Conservation (phyloP, 2,329 filamentous ascomycete species). For the Exophiala xenobiotica region DNA sequence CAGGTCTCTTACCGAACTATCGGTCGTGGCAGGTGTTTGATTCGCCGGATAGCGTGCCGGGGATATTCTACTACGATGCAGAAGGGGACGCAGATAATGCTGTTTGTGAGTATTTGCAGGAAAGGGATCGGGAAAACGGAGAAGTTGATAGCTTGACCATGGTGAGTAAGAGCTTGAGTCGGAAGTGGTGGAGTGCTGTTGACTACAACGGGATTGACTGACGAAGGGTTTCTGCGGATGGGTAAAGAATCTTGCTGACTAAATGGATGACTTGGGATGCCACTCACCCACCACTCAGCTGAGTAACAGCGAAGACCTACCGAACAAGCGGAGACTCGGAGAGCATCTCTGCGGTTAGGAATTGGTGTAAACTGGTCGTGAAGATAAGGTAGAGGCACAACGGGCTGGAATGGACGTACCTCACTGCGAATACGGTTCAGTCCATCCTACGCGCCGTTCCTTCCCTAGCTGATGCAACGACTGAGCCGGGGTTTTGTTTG, state of each 20-base stretch:
- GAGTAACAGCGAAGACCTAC: no score
- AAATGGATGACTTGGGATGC: no score
- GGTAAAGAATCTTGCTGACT: no score
- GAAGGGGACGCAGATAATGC: conserved; percentile 22
- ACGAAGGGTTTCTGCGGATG: neutral
- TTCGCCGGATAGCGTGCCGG: conserved; percentile 10
- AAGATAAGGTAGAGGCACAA: no score
- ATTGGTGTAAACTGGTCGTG: no score
- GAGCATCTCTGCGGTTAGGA: no score
- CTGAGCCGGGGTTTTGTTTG: neutral
- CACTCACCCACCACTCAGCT: no score
- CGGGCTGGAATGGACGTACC: no score
- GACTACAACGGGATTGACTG: neutral
- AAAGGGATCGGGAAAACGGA: conserved; percentile 2
- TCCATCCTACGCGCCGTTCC: no score
- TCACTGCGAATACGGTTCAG: no score
- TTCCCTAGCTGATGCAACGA: neutral
- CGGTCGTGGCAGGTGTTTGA: conserved; percentile 19
- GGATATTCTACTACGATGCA: conserved; percentile 22
- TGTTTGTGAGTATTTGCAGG: conserved; percentile 14
- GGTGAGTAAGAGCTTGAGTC: conserved; percentile 11
- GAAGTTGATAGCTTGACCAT: conserved; percentile 12
- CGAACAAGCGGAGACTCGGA: no score
- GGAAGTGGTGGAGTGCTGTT: conserved; percentile 12
- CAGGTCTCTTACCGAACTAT: conserved; percentile 7